Evolutionary conservation across 306 rosid genomes (phyloP).

Genomic region (barrel medic (Medicago truncatula)): MtrunA17r5.0-ANR NC_053042.1:42662501-42663000

Average conservation of each 20-base stretch:
- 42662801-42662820: constrained; percentile 71
- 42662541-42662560: constrained; percentile 17
- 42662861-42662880: constrained; percentile 67
- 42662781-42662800: constrained; percentile 88
- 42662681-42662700: constrained; percentile 92
- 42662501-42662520: neutral
- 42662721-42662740: constrained; percentile 96
- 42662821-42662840: constrained; percentile 44
- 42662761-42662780: constrained; percentile 96
- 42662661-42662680: constrained; percentile 40
- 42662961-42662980: constrained; percentile 62
- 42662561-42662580: neutral
- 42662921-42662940: constrained; percentile 76
- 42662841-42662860: constrained; percentile 32
- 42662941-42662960: constrained; percentile 54
- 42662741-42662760: constrained; percentile 78
- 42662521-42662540: constrained; percentile 6
- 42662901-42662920: constrained; percentile 91
- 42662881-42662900: constrained; percentile 73
- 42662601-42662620: neutral
- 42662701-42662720: constrained; percentile 74
- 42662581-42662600: constrained; percentile 17
- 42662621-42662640: constrained; percentile 11
- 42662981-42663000: constrained; percentile 65
- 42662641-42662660: constrained; percentile 22